Percentiles rank a stretch among this genome's conserved stretches.
Evolutionary conservation across 495 filamentous ascomycete species (phyloP).

Genomic region (Aspergillus diversus): DNA sequence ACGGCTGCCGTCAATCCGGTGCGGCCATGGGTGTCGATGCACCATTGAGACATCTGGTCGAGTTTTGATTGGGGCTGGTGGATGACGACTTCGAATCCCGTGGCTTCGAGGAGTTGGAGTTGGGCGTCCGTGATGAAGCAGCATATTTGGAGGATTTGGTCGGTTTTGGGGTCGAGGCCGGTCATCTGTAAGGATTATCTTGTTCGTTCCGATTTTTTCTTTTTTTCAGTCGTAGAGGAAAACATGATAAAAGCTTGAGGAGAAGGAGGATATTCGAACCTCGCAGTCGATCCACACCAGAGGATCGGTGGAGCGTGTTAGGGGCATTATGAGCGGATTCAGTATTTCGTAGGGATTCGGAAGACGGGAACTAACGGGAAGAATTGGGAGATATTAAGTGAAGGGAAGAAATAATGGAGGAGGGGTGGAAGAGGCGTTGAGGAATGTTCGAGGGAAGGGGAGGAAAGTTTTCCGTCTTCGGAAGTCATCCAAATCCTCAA

Average conservation of each 20-base stretch:
- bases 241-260: constrained; percentile 3
- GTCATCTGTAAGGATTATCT: constrained; percentile 72
- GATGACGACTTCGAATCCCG: constrained; percentile 80
- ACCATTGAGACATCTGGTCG: constrained; percentile 77
- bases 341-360: neutral
- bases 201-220: constrained; percentile 9
- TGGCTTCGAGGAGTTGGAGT: constrained; percentile 72
- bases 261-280: constrained; percentile 46
- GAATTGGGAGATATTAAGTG: neutral
- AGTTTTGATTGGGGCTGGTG: constrained; percentile 73
- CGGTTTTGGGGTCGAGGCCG: constrained; percentile 75
- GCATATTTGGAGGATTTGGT: constrained; percentile 89
- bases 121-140: constrained; percentile 88
- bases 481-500: neutral
- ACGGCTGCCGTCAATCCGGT: constrained; percentile 82
- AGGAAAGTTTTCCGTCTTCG: constrained; percentile 16
- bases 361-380: neutral
- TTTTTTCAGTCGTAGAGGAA: neutral
- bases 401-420: constrained; percentile 1
- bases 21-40: constrained; percentile 62
- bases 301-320: constrained; percentile 57
- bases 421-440: neutral
- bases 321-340: constrained; percentile 39
- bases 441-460: neutral
- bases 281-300: constrained; percentile 92